Evolutionary conservation across 169 alveolate genomes (phyloP).

Genomic region (Eimeria sp.): DNA sequence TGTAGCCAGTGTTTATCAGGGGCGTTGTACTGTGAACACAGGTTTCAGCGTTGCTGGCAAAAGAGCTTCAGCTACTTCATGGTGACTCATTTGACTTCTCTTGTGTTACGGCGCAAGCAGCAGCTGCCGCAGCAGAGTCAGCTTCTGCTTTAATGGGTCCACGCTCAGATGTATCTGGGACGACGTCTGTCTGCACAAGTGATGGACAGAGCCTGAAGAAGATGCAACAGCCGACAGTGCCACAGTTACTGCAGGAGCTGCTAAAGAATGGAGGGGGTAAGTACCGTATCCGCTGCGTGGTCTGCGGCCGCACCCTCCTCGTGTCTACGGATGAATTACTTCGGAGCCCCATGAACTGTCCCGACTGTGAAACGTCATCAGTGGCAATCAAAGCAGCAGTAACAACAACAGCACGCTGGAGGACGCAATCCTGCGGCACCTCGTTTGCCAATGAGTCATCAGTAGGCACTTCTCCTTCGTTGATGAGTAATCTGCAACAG

Average conservation of each 20-base stretch:
- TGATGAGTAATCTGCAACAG: not conserved
- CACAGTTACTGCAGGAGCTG: slow-evolving; percentile 25
- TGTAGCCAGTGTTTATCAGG: not conserved
- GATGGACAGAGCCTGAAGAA: not conserved
- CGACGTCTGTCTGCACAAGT: not conserved
- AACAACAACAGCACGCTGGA: not conserved
- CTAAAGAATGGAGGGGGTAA: slow-evolving; percentile 3
- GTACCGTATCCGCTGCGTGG: slow-evolving; percentile 52
- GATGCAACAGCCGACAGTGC: slow-evolving; percentile 32
- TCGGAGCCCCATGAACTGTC: slow-evolving; percentile 39
- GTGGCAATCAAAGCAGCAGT: not conserved
- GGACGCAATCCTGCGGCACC: not conserved
- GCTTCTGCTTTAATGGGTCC: not conserved
- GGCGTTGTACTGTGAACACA: not conserved
- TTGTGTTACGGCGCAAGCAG: slow-evolving; percentile 28
- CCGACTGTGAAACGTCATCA: slow-evolving; percentile 32
- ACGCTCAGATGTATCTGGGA: not conserved
- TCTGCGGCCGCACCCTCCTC: slow-evolving; percentile 23
- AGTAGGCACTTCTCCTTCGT: not conserved
- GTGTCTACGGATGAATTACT: slow-evolving; percentile 22
- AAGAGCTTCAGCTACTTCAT: slow-evolving; percentile 52
- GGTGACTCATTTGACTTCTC: slow-evolving; percentile 67
- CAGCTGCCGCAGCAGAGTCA: slow-evolving; percentile 27
- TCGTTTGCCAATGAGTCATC: not conserved
- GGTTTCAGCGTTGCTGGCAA: slow-evolving; percentile 52